These are phyloP conservation scores for Phytophthora uliginosa DNA, from an alignment of 352 stramenopile genomes.

Conservation along the genomic window DNA sequence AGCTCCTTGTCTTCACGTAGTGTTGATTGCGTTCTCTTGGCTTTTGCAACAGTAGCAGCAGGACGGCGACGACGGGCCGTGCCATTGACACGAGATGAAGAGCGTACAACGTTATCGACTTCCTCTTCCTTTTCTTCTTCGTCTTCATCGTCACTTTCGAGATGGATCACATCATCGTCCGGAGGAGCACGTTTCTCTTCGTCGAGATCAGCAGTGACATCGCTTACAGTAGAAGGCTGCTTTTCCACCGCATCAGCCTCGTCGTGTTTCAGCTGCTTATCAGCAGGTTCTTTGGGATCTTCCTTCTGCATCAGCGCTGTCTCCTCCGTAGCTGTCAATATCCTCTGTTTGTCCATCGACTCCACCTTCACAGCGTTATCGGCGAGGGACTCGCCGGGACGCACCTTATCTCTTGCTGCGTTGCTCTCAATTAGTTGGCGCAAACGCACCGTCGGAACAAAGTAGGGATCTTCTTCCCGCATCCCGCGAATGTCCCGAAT, in stretches of 20 bases:
- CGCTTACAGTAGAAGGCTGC: neutral
- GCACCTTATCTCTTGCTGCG: constrained; percentile 19
- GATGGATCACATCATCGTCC: constrained; percentile 16
- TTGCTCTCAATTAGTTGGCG: constrained; percentile 59
- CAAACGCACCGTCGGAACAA: constrained; percentile 43
- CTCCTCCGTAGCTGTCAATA: constrained; percentile 23
- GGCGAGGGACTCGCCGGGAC: neutral
- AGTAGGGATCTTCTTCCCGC: constrained; percentile 71
- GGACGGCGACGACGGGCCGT: neutral
- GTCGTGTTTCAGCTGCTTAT: constrained; percentile 26
- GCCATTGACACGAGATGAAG: constrained; percentile 7
- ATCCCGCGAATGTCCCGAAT: constrained; percentile 73
- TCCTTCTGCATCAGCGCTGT: constrained; percentile 31
- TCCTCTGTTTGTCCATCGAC: neutral
- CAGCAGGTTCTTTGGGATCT: constrained; percentile 27
- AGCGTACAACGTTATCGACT: neutral
- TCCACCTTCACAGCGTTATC: neutral
- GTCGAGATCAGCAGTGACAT: neutral
- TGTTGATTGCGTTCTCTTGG: constrained; percentile 15
- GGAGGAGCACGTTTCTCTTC: constrained; percentile 2
- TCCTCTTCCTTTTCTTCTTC: constrained; percentile 12
- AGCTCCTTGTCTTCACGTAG: neutral
- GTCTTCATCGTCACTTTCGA: constrained; percentile 14
- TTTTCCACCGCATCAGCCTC: constrained; percentile 16
- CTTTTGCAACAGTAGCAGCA: constrained; percentile 13